A percentile compares a stretch with the other conserved stretches of the same genome.
Conservation (phyloP, 2,329 filamentous ascomycete species). For the Penicillium vulpinum region DNA sequence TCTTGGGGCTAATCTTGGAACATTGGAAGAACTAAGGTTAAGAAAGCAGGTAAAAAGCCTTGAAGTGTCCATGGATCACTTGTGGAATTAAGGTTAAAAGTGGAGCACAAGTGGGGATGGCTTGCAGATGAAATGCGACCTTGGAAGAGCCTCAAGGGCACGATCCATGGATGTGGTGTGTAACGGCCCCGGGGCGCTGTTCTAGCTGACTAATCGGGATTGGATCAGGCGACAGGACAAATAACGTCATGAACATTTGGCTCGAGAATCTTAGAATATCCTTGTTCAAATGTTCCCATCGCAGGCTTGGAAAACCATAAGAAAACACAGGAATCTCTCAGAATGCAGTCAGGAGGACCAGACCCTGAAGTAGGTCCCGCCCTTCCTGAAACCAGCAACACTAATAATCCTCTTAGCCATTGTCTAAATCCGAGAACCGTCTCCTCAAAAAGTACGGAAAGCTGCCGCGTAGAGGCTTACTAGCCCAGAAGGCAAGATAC, state of each 20-base stretch:
- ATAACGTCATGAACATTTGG: background rate
- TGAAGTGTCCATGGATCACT: background rate
- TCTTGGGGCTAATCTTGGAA: background rate
- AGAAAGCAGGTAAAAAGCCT: background rate
- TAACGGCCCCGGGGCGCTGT: too few species aligned
- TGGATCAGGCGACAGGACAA: background rate
- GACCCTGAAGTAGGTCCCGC: background rate
- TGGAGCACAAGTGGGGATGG: background rate
- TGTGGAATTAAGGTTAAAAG: background rate
- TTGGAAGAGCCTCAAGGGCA: background rate
- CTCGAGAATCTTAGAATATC: background rate
- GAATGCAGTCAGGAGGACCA: conserved; percentile 8
- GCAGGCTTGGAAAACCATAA: background rate
- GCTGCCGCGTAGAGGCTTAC: conserved; percentile 14
- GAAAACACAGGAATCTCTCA: background rate
- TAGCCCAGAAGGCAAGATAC: conserved; percentile 19
- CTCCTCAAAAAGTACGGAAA: conserved; percentile 19
- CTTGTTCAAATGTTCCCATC: background rate
- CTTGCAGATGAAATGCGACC: background rate
- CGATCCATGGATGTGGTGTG: too few species aligned
- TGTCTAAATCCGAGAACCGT: conserved; percentile 16
- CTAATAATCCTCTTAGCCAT: conserved; percentile 14
- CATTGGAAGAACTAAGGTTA: too few species aligned
- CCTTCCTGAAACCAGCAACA: background rate
- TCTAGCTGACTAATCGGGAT: background rate